These are phyloP conservation scores for Sclerotinia subarctica DNA, from an alignment of 2,329 filamentous ascomycete genomes.

Conservation along the genomic window DNA sequence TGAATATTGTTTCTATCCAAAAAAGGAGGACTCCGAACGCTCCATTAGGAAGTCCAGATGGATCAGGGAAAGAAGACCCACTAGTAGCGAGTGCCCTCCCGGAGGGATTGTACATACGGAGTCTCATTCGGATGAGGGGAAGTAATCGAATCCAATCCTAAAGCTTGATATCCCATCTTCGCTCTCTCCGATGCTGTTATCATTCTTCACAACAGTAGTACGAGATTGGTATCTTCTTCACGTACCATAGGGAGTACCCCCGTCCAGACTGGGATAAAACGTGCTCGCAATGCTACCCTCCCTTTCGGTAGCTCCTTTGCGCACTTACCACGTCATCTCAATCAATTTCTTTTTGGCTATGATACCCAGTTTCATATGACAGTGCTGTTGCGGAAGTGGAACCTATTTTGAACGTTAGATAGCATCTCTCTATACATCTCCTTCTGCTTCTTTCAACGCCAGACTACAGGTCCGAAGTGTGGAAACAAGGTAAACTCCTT, in stretches of 20 bases:
- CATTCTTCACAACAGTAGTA: background rate
- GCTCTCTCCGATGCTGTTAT: background rate
- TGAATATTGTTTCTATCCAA: background rate
- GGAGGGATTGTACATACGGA: background rate
- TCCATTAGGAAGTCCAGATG: background rate
- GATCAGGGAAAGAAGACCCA: background rate
- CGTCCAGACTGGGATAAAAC: background rate
- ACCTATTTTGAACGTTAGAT: background rate
- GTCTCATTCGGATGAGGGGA: background rate
- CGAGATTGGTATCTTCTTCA: background rate
- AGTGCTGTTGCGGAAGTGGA: background rate
- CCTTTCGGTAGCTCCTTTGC: background rate
- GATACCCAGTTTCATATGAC: background rate
- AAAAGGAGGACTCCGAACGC: background rate
- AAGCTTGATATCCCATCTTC: background rate
- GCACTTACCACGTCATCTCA: slow-evolving; percentile 1
- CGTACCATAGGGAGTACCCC: background rate
- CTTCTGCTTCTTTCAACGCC: background rate
- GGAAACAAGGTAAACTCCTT: background rate
- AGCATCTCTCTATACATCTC: background rate
- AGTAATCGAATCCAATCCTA: background rate
- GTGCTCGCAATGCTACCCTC: background rate
- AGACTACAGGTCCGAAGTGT: background rate
- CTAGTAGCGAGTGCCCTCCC: background rate
- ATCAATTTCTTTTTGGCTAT: background rate